Base-by-base conservation (phyloP, 2,329 filamentous ascomycete genomes). In the Colletotrichum sp. region DNA sequence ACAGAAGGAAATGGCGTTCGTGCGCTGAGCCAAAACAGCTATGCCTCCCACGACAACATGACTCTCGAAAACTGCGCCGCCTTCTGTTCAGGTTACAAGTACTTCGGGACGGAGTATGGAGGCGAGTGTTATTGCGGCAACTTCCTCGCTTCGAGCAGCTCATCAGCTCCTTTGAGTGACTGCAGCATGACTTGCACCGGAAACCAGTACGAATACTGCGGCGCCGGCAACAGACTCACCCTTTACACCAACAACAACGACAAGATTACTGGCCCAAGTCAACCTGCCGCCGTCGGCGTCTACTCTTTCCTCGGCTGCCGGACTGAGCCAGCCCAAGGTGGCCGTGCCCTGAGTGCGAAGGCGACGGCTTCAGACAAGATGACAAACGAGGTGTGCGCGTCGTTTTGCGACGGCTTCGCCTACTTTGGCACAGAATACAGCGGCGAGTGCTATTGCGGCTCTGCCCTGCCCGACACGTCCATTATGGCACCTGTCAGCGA, bases 31-130 rank as follows among this genome's bases (percentile, higher is more conserved):
- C 80, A 81, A 39, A 78, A 71, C n/a, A 74, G 78, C 7, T 83
- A 81, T 2, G 30, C 78, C 9, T 77, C 78, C 15, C 63, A 76
- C 13, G 69, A 81, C 21, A 79, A 80, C 75, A 84, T 85, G 83
- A 85, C 82, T 68, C 82, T 84, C 77, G 80, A 83, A 52, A 69
- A 77, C 32, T 85, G 84, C 76, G 83, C 84, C 16, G 77, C 69
- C 2, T 82, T 81, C 78, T 87, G 86, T 75, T 78, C 80, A 8
- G 79, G 79, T 8, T 88, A 82, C 79, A 82, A 81, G 67, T 87
- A 86, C 79, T 87, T 87, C 68, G 86, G 86, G 18, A 84, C 85
- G 15, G 84, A 86, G 78, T 87, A 85, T 77, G 81, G 82, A 69
- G 78, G 73, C 57, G 85, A 87, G 75, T 86, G 85, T 80, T 87